Percentiles rank a stretch among this genome's conserved stretches.
Conservation (phyloP, 2,329 filamentous ascomycete species). For the Orbilia brochopaga region DNA sequence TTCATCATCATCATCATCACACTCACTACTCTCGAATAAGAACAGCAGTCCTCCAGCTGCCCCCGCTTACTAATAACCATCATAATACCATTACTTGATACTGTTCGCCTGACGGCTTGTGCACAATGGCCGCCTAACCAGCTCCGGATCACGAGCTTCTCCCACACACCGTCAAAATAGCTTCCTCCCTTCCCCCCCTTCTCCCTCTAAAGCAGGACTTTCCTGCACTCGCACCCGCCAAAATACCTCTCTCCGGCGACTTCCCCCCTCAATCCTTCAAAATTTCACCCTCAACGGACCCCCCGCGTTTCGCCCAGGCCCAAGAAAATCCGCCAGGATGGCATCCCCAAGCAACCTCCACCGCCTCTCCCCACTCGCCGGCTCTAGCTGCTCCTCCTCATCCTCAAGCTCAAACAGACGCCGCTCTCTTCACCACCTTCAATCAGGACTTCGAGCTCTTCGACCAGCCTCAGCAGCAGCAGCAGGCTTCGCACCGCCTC, state of each 20-base stretch:
- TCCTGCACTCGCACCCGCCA: conserved; percentile 41
- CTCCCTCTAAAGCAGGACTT: conserved; percentile 32
- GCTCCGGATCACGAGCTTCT: not conserved
- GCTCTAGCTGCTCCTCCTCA: conserved; percentile 9
- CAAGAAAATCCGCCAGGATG: conserved; percentile 50
- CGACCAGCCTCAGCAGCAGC: conserved; percentile 5
- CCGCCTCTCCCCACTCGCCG: conserved; percentile 31
- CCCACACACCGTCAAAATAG: conserved; percentile 33
- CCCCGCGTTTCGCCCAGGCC: conserved; percentile 50
- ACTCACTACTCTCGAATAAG: not conserved
- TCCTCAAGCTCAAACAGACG: not conserved
- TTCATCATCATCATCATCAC: conserved; percentile 9
- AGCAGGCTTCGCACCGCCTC: conserved; percentile 5
- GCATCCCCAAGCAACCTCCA: conserved; percentile 25
- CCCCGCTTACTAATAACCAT: conserved; percentile 7
- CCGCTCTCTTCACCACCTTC: conserved; percentile 34
- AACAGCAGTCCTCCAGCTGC: not conserved
- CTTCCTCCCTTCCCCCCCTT: conserved; percentile 13
- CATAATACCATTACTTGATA: not conserved
- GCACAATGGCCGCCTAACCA: conserved; percentile 44
- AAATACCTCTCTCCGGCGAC: conserved; percentile 50
- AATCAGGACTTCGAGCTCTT: conserved; percentile 50
- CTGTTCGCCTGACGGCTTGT: not conserved
- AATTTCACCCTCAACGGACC: conserved; percentile 50
- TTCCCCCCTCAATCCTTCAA: conserved; percentile 46